These are phyloP conservation scores for Trichoderma asperellum DNA, from an alignment of 2,329 filamentous ascomycete genomes.

Conservation along the genomic window DNA sequence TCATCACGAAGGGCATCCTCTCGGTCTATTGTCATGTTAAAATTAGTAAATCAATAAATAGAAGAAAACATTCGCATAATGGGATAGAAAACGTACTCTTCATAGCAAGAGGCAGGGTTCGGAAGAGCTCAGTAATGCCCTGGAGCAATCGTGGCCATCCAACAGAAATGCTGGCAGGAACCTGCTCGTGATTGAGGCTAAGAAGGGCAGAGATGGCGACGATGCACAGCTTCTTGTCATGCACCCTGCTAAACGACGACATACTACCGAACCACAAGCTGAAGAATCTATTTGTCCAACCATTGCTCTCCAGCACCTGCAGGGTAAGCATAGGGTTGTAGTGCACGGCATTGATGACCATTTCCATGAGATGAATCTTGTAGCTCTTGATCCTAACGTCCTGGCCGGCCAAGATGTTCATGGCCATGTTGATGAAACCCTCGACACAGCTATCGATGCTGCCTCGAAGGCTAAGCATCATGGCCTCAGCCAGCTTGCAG, in stretches of 20 bases:
- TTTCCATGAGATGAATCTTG: slow-evolving; percentile 95
- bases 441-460: slow-evolving; percentile 87
- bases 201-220: slow-evolving; percentile 88
- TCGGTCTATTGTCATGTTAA: slow-evolving; percentile 60
- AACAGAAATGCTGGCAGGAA: slow-evolving; percentile 89
- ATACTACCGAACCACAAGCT: slow-evolving; percentile 98
- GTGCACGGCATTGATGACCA: slow-evolving; percentile 97
- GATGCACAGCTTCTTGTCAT: slow-evolving; percentile 98
- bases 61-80: not conserved
- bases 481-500: slow-evolving; percentile 94
- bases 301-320: slow-evolving; percentile 84
- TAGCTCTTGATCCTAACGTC: slow-evolving; percentile 91
- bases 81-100: slow-evolving; percentile 64
- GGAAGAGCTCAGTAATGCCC: slow-evolving; percentile 89
- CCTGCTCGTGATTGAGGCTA: slow-evolving; percentile 75
- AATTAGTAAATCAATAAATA: slow-evolving; percentile 33
- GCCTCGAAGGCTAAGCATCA: slow-evolving; percentile 93
- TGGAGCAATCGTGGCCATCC: slow-evolving; percentile 91
- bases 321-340: slow-evolving; percentile 90
- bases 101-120: slow-evolving; percentile 82
- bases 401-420: slow-evolving; percentile 74
- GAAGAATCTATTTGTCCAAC: slow-evolving; percentile 99
- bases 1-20: slow-evolving; percentile 92
- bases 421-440: slow-evolving; percentile 86
- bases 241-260: slow-evolving; percentile 87